Evolutionary conservation across 225 moss, liverwort and hornwort species (phyloP), one percentile per base, ranked within the genome.

Genomic region (Neckera pumila): DNA sequence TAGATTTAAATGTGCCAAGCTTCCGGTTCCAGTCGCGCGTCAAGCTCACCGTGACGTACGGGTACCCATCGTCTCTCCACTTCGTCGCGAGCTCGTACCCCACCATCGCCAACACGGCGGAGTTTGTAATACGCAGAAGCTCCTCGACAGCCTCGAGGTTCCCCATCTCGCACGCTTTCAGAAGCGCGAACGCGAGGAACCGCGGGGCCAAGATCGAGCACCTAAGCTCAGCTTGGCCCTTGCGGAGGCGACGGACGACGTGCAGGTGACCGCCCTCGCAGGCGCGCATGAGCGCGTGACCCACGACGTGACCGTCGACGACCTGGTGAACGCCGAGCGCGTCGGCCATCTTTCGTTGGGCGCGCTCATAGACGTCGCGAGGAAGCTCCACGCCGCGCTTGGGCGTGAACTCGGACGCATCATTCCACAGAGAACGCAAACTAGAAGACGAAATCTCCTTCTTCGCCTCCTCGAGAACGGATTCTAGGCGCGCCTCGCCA

Each of bases 211-310:
- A 69, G 49, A 94, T 89, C 5, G 91, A 93, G 57, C 87, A 89
- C 17, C 79, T 81, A 9, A 91, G 89, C 82, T 90, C 89, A 4
- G 86, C 89, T 14, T 87, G 92, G 40, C 90, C 94, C 34, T 60
- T 85, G 34, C 91, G 90, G 31, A 94, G 28, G 19, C 88, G 87
- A 42, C 86, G 82, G 60, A 89, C 91, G 26, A 92, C 94, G 19
- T 90, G 80, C 51, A 91, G 42, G 17, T 85, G 83, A 13, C 90
- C 90, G 7, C 86, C 89, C 83, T 94, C 90, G 22, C 87, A 80
- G 16, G 91, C 94, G n/a, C 91, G 83, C 91, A 88, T 76, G 58
- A 94, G 90, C 45, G 94, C 94, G 31, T 94, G 92, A 13, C 92
- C 94, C 17, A 92, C 94, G 9, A 90, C 89, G 4, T 92, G 89